Evolutionary conservation across 305 asterid species (phyloP), one percentile per base, ranked within the genome.

Genomic region (Stenogyne calaminthoides): DNA sequence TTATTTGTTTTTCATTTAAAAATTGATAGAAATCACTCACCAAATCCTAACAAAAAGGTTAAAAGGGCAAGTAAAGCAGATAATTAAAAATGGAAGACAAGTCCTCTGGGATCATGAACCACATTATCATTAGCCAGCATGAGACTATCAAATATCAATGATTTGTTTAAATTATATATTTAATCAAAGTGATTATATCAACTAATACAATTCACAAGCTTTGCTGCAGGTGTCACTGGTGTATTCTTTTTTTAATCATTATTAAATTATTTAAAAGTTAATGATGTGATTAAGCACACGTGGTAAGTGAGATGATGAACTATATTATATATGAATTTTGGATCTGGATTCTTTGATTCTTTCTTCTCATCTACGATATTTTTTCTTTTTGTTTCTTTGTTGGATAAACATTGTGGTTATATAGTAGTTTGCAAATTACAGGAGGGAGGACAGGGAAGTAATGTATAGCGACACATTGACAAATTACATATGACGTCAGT

Each of bases 211-310:
- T n/a, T n/a, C 37, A 44, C 57, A 9, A 69, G 40, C 51, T 52
- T 46, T 22, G 64, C 58, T 51, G 46, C 73, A 49, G 36, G 39
- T 40, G 57, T 29, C 34, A 69, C 63, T 68, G 18, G 27, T 22
- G 11, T 69, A 16, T 64, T 7, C 22, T 25, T 66, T 61, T 47
- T 40, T 71, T 8, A 12, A 54, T 44, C 11, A 71, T 65, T 42
- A 59, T 11, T 64, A 52, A 56, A 69, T 74, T 44, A 72, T 64
- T 77, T 9, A 44, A 32, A 51, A 47, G 66, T 67, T 68, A 72
- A 72, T 39, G 70, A 14, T 42, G 73, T 76, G 71, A 64, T 34
- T 62, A 67, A 77, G 73, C 70, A 66, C 82, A 66, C 72, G 79
- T 77, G 79, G 54, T 29, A 44, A 29, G 59, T 16, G 59, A 18